phyloP scores from a whole-genome alignment of 208 protist genomes.

The Eutreptiella sp. region DNA sequence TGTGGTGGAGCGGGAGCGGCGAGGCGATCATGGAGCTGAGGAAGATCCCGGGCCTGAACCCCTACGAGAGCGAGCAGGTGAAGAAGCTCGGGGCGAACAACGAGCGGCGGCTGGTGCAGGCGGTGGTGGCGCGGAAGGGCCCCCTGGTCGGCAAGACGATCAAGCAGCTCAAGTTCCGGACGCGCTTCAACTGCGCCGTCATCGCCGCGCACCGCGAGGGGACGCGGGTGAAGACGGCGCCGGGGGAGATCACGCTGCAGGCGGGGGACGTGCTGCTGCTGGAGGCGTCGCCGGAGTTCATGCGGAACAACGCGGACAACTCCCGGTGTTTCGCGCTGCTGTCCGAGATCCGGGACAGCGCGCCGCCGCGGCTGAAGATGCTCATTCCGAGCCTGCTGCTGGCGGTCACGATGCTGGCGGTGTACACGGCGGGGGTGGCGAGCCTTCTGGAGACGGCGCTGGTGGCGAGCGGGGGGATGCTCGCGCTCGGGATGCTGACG shows the following conservation, averaged over 20 bases:
- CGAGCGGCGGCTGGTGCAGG: background rate
- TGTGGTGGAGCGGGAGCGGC: too few relatives aligned
- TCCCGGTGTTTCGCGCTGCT: background rate
- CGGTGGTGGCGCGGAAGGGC: background rate
- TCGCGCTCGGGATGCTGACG: slow-evolving; percentile 7
- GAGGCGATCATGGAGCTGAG: background rate
- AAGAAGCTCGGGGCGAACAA: background rate
- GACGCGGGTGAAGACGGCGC: background rate
- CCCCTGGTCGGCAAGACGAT: background rate
- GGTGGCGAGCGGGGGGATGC: background rate
- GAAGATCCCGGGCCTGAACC: background rate
- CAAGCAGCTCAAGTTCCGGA: background rate
- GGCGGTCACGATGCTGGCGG: slow-evolving; percentile 9
- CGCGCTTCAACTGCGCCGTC: background rate
- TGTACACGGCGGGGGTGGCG: background rate
- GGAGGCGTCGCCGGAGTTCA: background rate
- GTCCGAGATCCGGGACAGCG: background rate
- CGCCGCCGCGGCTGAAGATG: slow-evolving; percentile 9
- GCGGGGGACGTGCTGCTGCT: slow-evolving; percentile 22
- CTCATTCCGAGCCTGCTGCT: background rate
- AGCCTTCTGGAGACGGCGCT: background rate
- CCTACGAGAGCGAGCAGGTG: background rate
- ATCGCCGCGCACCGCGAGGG: background rate
- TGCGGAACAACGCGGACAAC: background rate
- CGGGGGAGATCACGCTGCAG: background rate